Conservation (phyloP, 768 basidiomycete species). For the Mycena maculata region DNA sequence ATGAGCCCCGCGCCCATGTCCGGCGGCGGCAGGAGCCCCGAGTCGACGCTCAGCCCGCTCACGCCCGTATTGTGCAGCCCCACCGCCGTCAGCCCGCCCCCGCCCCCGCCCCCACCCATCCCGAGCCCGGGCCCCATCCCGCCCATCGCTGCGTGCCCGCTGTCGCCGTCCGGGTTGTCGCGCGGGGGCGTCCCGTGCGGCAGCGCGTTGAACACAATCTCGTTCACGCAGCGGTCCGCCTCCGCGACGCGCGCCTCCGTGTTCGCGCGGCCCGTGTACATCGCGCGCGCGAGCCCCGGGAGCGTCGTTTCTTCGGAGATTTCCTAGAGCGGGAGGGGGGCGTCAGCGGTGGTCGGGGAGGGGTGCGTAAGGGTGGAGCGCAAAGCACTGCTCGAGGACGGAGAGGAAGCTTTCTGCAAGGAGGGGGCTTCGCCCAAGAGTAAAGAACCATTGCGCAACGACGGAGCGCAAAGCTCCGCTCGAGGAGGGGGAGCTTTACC, state of each 20-base stretch:
- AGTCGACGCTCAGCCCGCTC: neutral
- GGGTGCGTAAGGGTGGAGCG: neutral
- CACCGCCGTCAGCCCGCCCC: conserved; percentile 1
- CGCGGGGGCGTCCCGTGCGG: conserved; percentile 43
- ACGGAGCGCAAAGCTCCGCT: too few relatives aligned
- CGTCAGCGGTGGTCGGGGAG: too few relatives aligned
- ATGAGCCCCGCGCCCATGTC: conserved; percentile 21
- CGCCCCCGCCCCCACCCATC: too few relatives aligned
- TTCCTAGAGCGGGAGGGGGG: conserved; percentile 56
- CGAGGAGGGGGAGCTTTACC: too few relatives aligned
- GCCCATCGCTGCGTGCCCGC: neutral
- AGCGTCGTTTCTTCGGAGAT: conserved; percentile 84
- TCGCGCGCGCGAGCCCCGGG: conserved; percentile 79
- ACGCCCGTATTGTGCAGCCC: conserved; percentile 24
- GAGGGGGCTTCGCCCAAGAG: neutral
- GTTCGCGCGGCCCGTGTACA: conserved; percentile 76
- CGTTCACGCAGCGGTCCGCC: conserved; percentile 65
- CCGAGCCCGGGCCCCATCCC: too few relatives aligned
- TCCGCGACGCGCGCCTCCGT: conserved; percentile 73
- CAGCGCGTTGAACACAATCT: conserved; percentile 61
- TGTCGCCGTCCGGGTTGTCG: conserved; percentile 4
- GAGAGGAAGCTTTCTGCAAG: neutral
- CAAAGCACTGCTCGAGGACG: too few relatives aligned
- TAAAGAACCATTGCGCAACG: neutral
- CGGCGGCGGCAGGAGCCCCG: conserved; percentile 26